phyloP scores from a whole-genome alignment of 352 stramenopile genomes.

The Aphanomyces euteiches region DNA sequence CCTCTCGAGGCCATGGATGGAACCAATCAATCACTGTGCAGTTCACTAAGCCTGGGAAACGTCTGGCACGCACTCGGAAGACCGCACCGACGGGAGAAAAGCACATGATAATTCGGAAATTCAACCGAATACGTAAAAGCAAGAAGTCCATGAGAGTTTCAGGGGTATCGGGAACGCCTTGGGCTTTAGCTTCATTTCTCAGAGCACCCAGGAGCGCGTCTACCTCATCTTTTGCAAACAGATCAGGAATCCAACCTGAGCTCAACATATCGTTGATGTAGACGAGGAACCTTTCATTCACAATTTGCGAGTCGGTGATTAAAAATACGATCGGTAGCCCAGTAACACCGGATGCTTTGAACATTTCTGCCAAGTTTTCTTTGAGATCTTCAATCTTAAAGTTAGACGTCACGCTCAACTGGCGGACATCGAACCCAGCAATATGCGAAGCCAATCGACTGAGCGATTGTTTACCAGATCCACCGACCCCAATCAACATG shows the following conservation, averaged over 20 bases:
- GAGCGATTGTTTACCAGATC: slow-evolving; percentile 95
- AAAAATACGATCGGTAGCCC: slow-evolving; percentile 94
- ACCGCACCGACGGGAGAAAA: slow-evolving; percentile 96
- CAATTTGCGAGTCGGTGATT: slow-evolving; percentile 98
- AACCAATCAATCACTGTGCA: slow-evolving; percentile 98
- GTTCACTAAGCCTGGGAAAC: slow-evolving; percentile 97
- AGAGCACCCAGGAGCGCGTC: slow-evolving; percentile 89
- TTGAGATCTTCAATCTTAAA: slow-evolving; percentile 97
- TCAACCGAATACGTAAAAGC: slow-evolving; percentile 88
- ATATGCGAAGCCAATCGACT: slow-evolving; percentile 96
- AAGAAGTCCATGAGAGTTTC: slow-evolving; percentile 96
- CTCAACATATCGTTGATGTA: slow-evolving; percentile 98
- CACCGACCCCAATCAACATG: slow-evolving; percentile 97
- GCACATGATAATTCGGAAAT: slow-evolving; percentile 96
- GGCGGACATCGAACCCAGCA: slow-evolving; percentile 94
- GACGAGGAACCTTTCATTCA: slow-evolving; percentile 97
- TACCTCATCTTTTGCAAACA: slow-evolving; percentile 97
- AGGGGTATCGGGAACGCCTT: slow-evolving; percentile 89
- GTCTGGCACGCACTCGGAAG: slow-evolving; percentile 93
- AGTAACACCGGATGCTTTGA: slow-evolving; percentile 93
- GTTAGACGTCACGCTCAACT: slow-evolving; percentile 93
- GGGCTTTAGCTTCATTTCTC: slow-evolving; percentile 93
- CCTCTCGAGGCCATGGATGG: slow-evolving; percentile 95
- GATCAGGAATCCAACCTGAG: slow-evolving; percentile 94
- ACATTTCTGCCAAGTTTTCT: slow-evolving; percentile 95